Percentiles rank a stretch among this genome's conserved stretches.
phyloP scores from a whole-genome alignment of 2,329 filamentous ascomycete genomes.

The Immersiporthe knoxdaviesiana region DNA sequence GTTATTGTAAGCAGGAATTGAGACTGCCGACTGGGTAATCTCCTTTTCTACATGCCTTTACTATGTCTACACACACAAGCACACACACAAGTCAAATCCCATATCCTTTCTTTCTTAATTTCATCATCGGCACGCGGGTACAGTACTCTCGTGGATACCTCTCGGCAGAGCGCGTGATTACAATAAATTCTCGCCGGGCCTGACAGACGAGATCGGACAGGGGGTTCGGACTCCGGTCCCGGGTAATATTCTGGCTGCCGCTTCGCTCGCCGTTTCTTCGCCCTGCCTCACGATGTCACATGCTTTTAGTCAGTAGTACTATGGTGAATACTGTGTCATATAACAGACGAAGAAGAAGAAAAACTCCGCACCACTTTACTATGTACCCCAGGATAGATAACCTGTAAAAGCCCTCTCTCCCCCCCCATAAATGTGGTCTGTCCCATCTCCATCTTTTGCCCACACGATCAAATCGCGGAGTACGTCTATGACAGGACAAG shows the following conservation, averaged over 20 bases:
- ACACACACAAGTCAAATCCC: too few species aligned
- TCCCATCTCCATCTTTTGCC: background rate
- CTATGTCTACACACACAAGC: too few species aligned
- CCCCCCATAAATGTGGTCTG: background rate
- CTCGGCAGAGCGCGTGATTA: too few species aligned
- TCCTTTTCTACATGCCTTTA: too few species aligned
- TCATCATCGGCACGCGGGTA: too few species aligned
- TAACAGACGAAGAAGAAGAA: background rate
- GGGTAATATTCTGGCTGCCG: background rate
- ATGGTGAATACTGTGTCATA: too few species aligned
- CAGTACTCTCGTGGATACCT: background rate
- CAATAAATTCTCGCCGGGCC: background rate
- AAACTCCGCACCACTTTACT: background rate
- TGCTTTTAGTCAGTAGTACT: too few species aligned
- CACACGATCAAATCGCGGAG: slow-evolving; percentile 1
- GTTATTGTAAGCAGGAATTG: too few species aligned
- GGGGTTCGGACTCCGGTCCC: background rate
- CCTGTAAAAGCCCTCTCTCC: background rate
- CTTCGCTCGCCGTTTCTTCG: too few species aligned
- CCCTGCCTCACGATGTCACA: background rate
- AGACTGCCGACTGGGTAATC: too few species aligned
- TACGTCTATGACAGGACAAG: background rate
- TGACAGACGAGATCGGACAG: background rate
- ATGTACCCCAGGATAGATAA: background rate
- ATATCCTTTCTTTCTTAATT: too few species aligned